Base-by-base conservation (phyloP, 495 filamentous ascomycete genomes). In the Glonium stellatum region DNA sequence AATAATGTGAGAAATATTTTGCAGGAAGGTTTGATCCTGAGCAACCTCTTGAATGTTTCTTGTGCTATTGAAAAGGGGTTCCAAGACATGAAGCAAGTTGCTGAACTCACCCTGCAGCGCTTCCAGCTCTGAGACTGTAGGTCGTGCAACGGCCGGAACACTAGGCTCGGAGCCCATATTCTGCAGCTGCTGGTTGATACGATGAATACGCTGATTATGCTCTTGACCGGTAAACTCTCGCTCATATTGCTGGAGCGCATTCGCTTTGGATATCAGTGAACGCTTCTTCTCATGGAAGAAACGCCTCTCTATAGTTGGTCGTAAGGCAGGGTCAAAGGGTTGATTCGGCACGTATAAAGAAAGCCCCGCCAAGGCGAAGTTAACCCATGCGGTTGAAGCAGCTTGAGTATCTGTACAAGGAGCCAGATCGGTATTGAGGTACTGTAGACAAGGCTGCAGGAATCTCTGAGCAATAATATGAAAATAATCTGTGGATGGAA, bases 261-360 rank as follows among this genome's bases (percentile, higher is more conserved):
- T 61, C 6, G 88, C 77, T 62, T 85, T 84, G 0, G 70, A 62
- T 21, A 76, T 69, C 13, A 96, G 66, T 34, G 78, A 76, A 8
- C 65, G 58, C 34, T 78, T 78, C 1, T 85, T 73, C 54, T 83
- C 77, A 1, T 77, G 63, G 59, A 93, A 82, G 18, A 85, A 79
- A 59, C 84, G 78, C 34, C 83, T 79, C 63, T 90, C 83, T 5
- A 97, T 75, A 41, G 85, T 80, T n/a, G 87, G 78, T 57, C 82
- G 80, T 57, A 92, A 76, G 23, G 92, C 89, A 12, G 93, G 93
- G 70, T 99, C 93, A 59, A 88, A 92, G 2, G 87, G 79, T 67
- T 84, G 83, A 69, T 95, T 86, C 0, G 95, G 91, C 3, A 97
- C 85, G 65, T 90, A 97, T 8, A 97, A 79, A 47, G 81, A 80